These are phyloP conservation scores for Dentipellis sp. DNA, from an alignment of 768 basidiomycete species.

Conservation along the genomic window DNA sequence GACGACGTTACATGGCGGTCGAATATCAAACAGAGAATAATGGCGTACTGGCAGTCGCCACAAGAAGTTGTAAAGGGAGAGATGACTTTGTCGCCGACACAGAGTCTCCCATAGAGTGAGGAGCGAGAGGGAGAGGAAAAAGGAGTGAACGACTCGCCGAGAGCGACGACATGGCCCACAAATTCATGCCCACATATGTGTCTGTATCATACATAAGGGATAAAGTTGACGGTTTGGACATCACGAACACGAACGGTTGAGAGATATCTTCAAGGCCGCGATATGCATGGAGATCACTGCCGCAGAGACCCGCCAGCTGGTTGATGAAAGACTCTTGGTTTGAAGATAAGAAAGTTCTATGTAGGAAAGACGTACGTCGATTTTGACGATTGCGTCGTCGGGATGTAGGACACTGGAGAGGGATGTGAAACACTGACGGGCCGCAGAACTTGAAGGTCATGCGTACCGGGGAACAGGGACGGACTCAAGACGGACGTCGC, in stretches of 20 bases:
- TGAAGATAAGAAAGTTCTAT: too few species aligned
- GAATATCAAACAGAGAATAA: slow-evolving; percentile 7
- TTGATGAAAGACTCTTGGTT: background rate
- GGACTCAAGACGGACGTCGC: slow-evolving; percentile 62
- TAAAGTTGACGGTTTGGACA: background rate
- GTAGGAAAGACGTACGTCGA: slow-evolving; percentile 37
- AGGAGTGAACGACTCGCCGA: slow-evolving; percentile 49
- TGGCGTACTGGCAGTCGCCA: slow-evolving; percentile 70
- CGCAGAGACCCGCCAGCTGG: slow-evolving; percentile 61
- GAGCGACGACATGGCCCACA: slow-evolving; percentile 58
- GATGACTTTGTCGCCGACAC: slow-evolving; percentile 68
- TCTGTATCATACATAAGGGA: slow-evolving; percentile 25
- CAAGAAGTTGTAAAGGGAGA: slow-evolving; percentile 78
- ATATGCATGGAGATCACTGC: slow-evolving; percentile 70
- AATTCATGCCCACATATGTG: slow-evolving; percentile 72
- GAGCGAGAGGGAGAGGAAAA: slow-evolving; percentile 40
- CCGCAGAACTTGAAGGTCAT: background rate
- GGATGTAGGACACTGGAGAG: slow-evolving; percentile 50
- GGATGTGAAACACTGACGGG: background rate
- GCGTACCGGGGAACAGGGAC: slow-evolving; percentile 33
- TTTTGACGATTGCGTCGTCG: slow-evolving; percentile 73
- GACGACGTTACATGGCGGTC: background rate
- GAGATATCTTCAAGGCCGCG: slow-evolving; percentile 48
- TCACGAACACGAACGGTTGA: slow-evolving; percentile 30
- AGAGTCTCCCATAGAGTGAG: slow-evolving; percentile 50